Conservation (phyloP, 495 filamentous ascomycete species). For the Lindgomyces ingoldianus region DNA sequence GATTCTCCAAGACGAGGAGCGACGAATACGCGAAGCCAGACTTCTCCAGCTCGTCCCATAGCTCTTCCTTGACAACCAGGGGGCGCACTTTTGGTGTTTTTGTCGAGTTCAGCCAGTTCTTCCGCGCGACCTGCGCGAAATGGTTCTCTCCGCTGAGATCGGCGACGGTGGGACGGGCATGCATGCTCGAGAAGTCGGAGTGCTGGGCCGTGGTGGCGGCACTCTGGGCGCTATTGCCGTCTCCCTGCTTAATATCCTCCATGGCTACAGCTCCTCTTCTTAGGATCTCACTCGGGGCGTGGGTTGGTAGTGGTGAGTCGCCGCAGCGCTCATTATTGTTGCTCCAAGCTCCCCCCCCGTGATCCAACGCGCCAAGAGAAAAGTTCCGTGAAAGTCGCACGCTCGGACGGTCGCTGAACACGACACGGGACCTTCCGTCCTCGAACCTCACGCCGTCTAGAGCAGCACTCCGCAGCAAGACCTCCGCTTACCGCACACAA, state of each 20-base stretch:
- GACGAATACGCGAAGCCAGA: slow-evolving; percentile 74
- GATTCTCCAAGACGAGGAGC: slow-evolving; percentile 80
- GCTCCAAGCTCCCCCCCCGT: not conserved
- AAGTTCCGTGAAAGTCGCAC: slow-evolving; percentile 1
- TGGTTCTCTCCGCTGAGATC: slow-evolving; percentile 75
- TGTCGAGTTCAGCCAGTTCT: slow-evolving; percentile 74
- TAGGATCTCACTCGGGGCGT: not conserved
- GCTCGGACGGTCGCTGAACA: not conserved
- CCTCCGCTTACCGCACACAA: slow-evolving; percentile 17
- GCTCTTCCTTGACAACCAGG: slow-evolving; percentile 80
- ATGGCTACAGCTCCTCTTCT: slow-evolving; percentile 14
- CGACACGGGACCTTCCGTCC: slow-evolving; percentile 21
- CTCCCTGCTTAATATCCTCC: slow-evolving; percentile 18
- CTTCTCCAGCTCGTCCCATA: slow-evolving; percentile 88
- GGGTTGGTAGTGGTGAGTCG: not conserved
- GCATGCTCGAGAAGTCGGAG: slow-evolving; percentile 9
- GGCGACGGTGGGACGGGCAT: slow-evolving; percentile 48
- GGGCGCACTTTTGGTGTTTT: slow-evolving; percentile 76
- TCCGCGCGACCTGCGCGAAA: slow-evolving; percentile 79
- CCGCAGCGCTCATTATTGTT: slow-evolving; percentile 21
- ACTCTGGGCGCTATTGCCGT: not conserved
- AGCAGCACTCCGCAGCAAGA: slow-evolving; percentile 14
- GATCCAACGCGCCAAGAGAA: slow-evolving; percentile 22
- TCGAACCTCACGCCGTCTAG: slow-evolving; percentile 25
- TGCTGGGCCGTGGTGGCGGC: slow-evolving; percentile 1